Evolutionary conservation across 257 asterid genomes (phyloP).

Genomic region (Petunia axillaris): DNA sequence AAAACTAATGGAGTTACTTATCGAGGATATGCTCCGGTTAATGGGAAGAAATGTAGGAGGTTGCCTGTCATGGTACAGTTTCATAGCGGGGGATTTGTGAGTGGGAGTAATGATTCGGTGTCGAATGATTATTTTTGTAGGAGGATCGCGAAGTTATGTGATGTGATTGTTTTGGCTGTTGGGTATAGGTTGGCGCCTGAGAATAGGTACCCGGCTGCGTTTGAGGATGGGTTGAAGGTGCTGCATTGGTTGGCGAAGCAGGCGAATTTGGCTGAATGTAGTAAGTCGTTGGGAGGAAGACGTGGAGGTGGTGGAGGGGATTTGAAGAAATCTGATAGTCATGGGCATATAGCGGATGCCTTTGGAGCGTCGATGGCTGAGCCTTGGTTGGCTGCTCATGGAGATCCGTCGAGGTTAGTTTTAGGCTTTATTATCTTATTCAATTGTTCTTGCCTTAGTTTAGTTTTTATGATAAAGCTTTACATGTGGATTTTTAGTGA

Average conservation of each 20-base stretch:
- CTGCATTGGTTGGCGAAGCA: constrained; percentile 92
- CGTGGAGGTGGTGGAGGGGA: constrained; percentile 49
- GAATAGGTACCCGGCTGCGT: constrained; percentile 82
- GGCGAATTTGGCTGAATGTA: constrained; percentile 85
- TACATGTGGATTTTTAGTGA: not conserved
- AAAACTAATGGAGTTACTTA: constrained; percentile 45
- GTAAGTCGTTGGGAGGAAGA: constrained; percentile 59
- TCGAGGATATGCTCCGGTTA: constrained; percentile 69
- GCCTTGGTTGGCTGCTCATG: constrained; percentile 99
- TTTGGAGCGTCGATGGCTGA: constrained; percentile 92
- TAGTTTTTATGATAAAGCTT: constrained; percentile 18
- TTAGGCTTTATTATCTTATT: constrained; percentile 22
- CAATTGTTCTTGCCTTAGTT: constrained; percentile 24
- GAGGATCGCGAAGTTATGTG: constrained; percentile 75
- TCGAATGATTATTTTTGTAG: constrained; percentile 85
- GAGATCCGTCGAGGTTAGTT: constrained; percentile 89
- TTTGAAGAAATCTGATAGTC: constrained; percentile 61
- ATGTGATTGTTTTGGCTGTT: constrained; percentile 86
- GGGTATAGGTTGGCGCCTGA: constrained; percentile 94
- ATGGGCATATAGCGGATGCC: constrained; percentile 69
- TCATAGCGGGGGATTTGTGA: constrained; percentile 94
- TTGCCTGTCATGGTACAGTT: constrained; percentile 84
- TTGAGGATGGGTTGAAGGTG: constrained; percentile 90
- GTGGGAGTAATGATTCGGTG: constrained; percentile 80
- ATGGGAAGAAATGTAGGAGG: constrained; percentile 46